These are phyloP conservation scores for Reticulascus tulasneorum DNA, from an alignment of 2,329 filamentous ascomycete genomes.

Conservation along the genomic window DNA sequence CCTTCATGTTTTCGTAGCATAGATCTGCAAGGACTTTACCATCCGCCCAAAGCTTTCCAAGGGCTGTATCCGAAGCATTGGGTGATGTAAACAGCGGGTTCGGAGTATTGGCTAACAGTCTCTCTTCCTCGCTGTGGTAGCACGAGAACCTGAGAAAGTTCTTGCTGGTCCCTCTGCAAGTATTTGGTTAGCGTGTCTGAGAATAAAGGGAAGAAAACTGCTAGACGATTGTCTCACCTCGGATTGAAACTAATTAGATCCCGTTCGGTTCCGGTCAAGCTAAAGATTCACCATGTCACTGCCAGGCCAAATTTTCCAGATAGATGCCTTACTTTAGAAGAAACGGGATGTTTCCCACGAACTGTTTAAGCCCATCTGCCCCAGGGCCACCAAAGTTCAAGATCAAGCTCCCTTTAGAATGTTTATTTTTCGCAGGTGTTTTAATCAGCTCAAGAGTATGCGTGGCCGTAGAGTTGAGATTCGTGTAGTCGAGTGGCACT, in stretches of 20 bases:
- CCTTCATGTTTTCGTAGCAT: constrained; percentile 19
- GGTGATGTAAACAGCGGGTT: no score
- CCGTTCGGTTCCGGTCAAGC: constrained; percentile 18
- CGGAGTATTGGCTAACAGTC: fast-evolving
- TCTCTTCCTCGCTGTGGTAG: constrained; percentile 5
- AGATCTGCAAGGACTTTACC: constrained; percentile 14
- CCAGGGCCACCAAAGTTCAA: constrained; percentile 35
- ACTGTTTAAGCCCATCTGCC: neutral
- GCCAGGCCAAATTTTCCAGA: neutral
- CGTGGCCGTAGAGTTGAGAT: constrained; percentile 18
- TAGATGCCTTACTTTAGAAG: neutral
- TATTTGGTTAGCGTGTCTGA: constrained; percentile 5
- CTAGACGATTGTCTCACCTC: constrained; percentile 12
- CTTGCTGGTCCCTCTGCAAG: constrained; percentile 22
- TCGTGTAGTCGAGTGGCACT: constrained; percentile 36
- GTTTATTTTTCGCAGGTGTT: constrained; percentile 23
- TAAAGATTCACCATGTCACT: neutral
- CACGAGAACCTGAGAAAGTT: constrained; percentile 24
- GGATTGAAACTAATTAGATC: constrained; percentile 23
- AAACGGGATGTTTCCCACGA: neutral
- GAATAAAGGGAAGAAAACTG: neutral
- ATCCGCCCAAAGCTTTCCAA: constrained; percentile 16
- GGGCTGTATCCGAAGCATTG: constrained; percentile 9
- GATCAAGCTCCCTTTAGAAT: constrained; percentile 31
- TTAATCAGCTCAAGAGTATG: constrained; percentile 27